A percentile compares a stretch with the other conserved stretches of the same genome.
Evolutionary conservation across 352 stramenopile species (phyloP).

Genomic region (Phytopythium mirpurense): DNA sequence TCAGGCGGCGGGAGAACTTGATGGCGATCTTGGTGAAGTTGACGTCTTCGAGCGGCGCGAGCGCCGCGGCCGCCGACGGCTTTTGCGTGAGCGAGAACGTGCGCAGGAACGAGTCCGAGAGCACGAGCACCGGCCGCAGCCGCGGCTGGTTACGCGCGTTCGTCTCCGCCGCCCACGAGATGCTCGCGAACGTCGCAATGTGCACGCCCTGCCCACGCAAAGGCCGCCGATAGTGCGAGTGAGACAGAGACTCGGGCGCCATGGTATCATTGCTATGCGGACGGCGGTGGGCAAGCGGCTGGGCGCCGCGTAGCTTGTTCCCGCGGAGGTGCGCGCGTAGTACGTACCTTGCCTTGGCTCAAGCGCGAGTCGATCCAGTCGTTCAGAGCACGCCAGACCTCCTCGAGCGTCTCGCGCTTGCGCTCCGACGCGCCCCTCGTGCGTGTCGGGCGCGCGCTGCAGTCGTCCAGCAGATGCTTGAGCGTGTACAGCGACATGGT

Average conservation of each 20-base stretch:
- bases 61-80: slow-evolving; percentile 14
- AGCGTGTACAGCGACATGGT: slow-evolving; percentile 76
- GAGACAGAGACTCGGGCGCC: no score
- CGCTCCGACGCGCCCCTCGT: slow-evolving; percentile 49
- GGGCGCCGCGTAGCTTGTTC: no score
- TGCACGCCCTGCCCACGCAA: slow-evolving; percentile 49
- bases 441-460: slow-evolving; percentile 46
- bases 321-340: no score
- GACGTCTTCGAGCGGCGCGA: slow-evolving; percentile 68
- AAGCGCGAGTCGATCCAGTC: slow-evolving; percentile 76
- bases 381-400: slow-evolving; percentile 68
- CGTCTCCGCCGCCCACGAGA: slow-evolving; percentile 60
- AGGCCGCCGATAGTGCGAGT: no score
- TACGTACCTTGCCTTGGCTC: slow-evolving; percentile 55
- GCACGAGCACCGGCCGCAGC: slow-evolving; percentile 49
- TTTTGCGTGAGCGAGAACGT: slow-evolving; percentile 59
- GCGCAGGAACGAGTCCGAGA: slow-evolving; percentile 64
- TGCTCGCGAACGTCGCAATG: slow-evolving; percentile 70
- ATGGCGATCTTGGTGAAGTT: slow-evolving; percentile 84
- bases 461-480: slow-evolving; percentile 70
- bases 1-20: slow-evolving; percentile 71
- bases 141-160: slow-evolving; percentile 53
- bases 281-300: no score
- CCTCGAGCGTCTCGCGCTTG: slow-evolving; percentile 68
- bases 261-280: no score